Evolutionary conservation across 352 stramenopile genomes (phyloP), one percentile per base, ranked within the genome.

Genomic region (Pythium plurisporium): DNA sequence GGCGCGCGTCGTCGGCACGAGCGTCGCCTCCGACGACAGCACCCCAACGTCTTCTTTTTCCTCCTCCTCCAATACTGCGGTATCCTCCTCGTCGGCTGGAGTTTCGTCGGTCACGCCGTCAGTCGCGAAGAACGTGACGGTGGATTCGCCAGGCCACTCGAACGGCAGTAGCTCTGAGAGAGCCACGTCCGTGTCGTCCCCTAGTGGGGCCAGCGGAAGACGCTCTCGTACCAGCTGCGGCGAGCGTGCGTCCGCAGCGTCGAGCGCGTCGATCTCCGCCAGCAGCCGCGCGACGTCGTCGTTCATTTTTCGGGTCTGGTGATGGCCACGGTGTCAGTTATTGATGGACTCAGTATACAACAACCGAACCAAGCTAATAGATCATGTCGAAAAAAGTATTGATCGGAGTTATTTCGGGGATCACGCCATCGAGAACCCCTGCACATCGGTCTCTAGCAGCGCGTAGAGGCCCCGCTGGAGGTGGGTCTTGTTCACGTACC

Each of bases 401-500:
- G 38, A 45, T 29, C 4, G 38, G 38, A 27, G 46, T 27, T n/a
- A 17, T 22, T 44, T 64, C 15, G 15, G 33, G 10, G 33, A 37
- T 52, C 51, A 82, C 12, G 72, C 74, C 2, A 67, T 82, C 12
- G 78, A 82, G 49, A 88, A 88, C 8, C 75, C 75, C 36, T 86
- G 78, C 31, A 70, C 49, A 30, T 86, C 75, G n/a, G 67, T 81
- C 25, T 81, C 70, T 12, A 87, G 42, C 25, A 68, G 55, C 31
- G 67, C 72, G 43, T 77, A 73, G 11, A 89, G 59, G 0, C 80
- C 65, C 10, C 62, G 71, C 34, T 72, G 68, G 15, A 89, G 56
- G 42, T 98, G 86, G 9, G 82, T 69, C 53, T 86, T 93, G 9
- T 76, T 80, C 19, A 91, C 86, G 68, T 98, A 97, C 43, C 97